Evolutionary conservation across 2,329 filamentous ascomycete species (phyloP).

Genomic region (Aureobasidium leucospermi): DNA sequence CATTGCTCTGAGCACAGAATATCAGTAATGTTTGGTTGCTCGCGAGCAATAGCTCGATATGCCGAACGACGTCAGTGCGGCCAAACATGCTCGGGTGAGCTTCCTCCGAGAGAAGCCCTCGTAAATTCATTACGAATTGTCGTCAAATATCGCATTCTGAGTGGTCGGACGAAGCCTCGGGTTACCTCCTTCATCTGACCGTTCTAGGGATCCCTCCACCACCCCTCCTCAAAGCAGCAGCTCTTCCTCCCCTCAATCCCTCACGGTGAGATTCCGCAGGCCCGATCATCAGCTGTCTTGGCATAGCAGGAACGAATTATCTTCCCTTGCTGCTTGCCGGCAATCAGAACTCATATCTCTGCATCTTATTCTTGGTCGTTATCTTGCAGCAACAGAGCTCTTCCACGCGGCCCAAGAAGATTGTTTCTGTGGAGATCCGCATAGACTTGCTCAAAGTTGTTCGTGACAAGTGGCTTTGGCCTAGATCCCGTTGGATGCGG

Average conservation of each 20-base stretch:
- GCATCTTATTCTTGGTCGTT: neutral
- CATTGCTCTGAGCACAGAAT: neutral
- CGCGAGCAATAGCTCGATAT: neutral
- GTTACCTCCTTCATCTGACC: neutral
- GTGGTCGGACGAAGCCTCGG: neutral
- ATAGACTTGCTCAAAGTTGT: constrained; percentile 2
- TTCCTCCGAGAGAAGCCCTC: neutral
- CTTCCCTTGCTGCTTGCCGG: neutral
- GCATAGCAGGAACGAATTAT: neutral
- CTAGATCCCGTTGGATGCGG: neutral
- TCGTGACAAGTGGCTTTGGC: neutral
- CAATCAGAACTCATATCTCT: neutral
- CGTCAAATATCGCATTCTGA: neutral
- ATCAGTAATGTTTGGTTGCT: neutral
- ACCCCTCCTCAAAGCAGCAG: neutral
- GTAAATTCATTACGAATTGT: neutral
- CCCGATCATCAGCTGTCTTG: neutral
- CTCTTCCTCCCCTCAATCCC: neutral
- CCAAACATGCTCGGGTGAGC: constrained; percentile 2
- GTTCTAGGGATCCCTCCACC: neutral
- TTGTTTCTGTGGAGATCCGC: constrained; percentile 1
- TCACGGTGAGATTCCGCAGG: constrained; percentile 3
- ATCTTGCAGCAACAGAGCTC: neutral
- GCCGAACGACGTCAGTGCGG: neutral
- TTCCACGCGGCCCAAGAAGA: neutral